Evolutionary conservation across 257 asterid genomes (phyloP).

Genomic region (Fraxinus cuspidata): DNA sequence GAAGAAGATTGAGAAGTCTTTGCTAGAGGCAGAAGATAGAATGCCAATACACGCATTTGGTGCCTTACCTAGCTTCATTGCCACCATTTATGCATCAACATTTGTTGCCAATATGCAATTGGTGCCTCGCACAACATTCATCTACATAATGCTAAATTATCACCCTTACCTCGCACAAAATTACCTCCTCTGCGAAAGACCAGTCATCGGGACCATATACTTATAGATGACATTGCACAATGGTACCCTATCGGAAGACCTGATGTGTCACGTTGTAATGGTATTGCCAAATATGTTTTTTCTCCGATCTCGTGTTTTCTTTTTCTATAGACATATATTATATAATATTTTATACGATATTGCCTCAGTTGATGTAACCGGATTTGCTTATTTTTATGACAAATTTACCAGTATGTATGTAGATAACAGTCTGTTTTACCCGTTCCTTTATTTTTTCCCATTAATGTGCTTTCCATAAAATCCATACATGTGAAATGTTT

Average conservation of each 20-base stretch:
- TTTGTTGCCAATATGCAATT: constrained; percentile 13
- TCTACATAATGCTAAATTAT: too few species aligned
- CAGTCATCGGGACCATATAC: background rate
- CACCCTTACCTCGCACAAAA: background rate
- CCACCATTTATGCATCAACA: too few species aligned
- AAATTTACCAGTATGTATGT: background rate
- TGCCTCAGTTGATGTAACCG: background rate
- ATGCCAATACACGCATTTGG: too few species aligned
- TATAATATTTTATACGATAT: too few species aligned
- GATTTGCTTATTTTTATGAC: background rate
- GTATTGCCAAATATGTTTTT: too few species aligned
- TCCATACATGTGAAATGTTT: too few species aligned
- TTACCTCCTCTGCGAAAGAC: constrained; percentile 32
- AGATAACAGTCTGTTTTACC: background rate
- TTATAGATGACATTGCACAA: background rate
- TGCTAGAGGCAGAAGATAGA: constrained; percentile 48
- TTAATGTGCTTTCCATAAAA: too few species aligned
- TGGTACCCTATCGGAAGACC: background rate
- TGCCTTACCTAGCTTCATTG: constrained; percentile 37
- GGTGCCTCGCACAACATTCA: too few species aligned
- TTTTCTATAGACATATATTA: too few species aligned
- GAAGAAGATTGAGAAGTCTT: background rate
- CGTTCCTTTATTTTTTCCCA: too few species aligned
- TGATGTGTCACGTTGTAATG: background rate
- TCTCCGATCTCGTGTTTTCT: too few species aligned